Evolutionary conservation across 106 monocot species (phyloP), one percentile per base, ranked within the genome.

Genomic region (Triglochin maritima): DNA sequence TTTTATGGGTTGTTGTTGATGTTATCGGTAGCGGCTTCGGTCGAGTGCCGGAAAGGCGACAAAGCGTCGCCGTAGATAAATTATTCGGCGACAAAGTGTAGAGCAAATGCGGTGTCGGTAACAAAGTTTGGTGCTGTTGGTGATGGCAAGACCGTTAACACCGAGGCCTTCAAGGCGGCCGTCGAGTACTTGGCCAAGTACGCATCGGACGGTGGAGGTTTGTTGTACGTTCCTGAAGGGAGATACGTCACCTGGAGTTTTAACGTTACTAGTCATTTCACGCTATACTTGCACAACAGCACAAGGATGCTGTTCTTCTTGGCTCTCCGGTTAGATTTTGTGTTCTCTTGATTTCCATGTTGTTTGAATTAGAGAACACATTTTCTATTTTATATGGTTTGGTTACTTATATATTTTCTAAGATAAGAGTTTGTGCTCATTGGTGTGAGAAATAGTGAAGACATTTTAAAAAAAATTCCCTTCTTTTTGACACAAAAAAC

Each of bases 131-230:
- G 95, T 9, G 95, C 72, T 0, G 85, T 90, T 2, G 85, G 85
- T n/a, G 95, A 95, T 69, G 90, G 95, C 11, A 63, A 49, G 0
- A 87, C 87, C 4, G 85, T 81, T 12, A 95, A 95, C 83, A 95
- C 90, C 6, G 44, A 17, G 69, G 91, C 78, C 13, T 87, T 91
- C 68, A 61, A 65, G 56, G 65, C 69, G 44, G 91, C 91, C 48
- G 66, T 87, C 51, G 76, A 63, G 6, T 45, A 79, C 46, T 75
- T 91, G 12, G 8, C 29, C 41, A 29, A 50, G 52, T 16, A 17
- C 68, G 68, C 53, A 13, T 12, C 46, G 7, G 58, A 62, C 44
- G 87, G 84, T 14, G 91, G 91, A 2, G 82, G 70, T 7, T 64
- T 57, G 80, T 73, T 91, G 15, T 63, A 72, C 50, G 87, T 91